Evolutionary conservation across 495 filamentous ascomycete genomes (phyloP), one percentile per base, ranked within the genome.

Genomic region (Podospora didyma): DNA sequence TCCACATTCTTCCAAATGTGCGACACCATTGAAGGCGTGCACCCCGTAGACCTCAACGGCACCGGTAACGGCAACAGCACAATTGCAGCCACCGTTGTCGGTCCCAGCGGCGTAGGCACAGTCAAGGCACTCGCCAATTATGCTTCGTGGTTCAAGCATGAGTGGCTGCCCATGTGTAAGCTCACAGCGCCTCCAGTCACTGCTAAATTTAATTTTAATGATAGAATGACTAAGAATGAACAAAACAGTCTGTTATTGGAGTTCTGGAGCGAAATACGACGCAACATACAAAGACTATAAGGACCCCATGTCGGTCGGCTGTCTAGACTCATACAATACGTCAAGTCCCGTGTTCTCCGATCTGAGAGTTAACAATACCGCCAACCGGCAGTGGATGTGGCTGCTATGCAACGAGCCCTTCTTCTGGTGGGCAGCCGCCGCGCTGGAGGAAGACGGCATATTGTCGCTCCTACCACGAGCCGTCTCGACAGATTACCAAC

Each of bases 321-420:
- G 85, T 66, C 79, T 76, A 63, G 72, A 86, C 67, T 78, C 76
- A 0, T 73, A 83, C 68, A 80, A 88, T 61, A 67, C 74, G 3
- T 73, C 71, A 23, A 83, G 74, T 62, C 74, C 77, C 5, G 55
- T 82, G 3, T 85, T 75, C 62, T 77, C 80, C 23, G 82, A 88
- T 56, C 63, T 62, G 21, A 67, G 70, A 1, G 72, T 82, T 0
- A 57, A 57, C 59, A 86, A 86, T 62, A 57, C 65, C 7, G 62
- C 69, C 49, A 75, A 84, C 64, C 68, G 80, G 10, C 83, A 86
- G 61, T 88, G 83, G 83, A 65, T 74, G 54, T 86, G 81, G 82
- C 71, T 86, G 61, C 65, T 81, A 31, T 85, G 84, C 69, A 86
- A 86, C 62, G 81, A 87, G 69, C 82, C 85, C 0, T 75, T 84